Evolutionary conservation across 495 filamentous ascomycete genomes (phyloP).

Genomic region (Aspergillus steynii): DNA sequence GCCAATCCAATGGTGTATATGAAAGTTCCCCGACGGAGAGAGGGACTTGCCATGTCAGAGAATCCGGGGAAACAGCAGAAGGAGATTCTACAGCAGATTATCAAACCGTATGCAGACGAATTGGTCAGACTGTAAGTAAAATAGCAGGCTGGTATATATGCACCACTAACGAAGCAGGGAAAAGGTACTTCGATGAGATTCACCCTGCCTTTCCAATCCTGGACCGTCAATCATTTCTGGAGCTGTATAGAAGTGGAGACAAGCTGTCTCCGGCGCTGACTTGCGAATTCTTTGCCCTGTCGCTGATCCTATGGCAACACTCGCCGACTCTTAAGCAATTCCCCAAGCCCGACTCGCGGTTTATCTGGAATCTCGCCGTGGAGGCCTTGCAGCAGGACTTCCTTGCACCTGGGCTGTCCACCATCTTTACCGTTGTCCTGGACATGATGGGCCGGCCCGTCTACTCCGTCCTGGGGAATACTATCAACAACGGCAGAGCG

Average conservation of each 20-base stretch:
- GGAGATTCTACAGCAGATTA: constrained; percentile 20
- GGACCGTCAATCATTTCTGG: constrained; percentile 28
- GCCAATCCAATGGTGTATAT: constrained; percentile 24
- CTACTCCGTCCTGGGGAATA: constrained; percentile 30
- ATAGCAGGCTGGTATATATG: not conserved
- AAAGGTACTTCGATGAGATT: constrained; percentile 34
- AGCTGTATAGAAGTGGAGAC: constrained; percentile 22
- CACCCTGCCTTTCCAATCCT: constrained; percentile 40
- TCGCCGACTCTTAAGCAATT: constrained; percentile 17
- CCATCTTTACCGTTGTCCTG: constrained; percentile 26
- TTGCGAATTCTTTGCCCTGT: constrained; percentile 33
- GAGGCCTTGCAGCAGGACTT: constrained; percentile 35
- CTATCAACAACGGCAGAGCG: constrained; percentile 27
- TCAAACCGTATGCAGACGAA: constrained; percentile 28
- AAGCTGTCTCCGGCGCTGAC: constrained; percentile 32
- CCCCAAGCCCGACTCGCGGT: constrained; percentile 27
- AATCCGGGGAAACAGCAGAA: constrained; percentile 21
- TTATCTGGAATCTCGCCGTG: constrained; percentile 36
- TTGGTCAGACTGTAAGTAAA: constrained; percentile 29
- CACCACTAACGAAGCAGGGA: not conserved
- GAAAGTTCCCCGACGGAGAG: constrained; percentile 21
- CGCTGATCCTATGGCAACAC: constrained; percentile 27
- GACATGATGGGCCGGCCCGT: constrained; percentile 33
- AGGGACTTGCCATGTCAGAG: constrained; percentile 34
- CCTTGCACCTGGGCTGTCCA: constrained; percentile 29